phyloP scores from a whole-genome alignment of 2,329 filamentous ascomycete species.

The Fusarium clavum region DNA sequence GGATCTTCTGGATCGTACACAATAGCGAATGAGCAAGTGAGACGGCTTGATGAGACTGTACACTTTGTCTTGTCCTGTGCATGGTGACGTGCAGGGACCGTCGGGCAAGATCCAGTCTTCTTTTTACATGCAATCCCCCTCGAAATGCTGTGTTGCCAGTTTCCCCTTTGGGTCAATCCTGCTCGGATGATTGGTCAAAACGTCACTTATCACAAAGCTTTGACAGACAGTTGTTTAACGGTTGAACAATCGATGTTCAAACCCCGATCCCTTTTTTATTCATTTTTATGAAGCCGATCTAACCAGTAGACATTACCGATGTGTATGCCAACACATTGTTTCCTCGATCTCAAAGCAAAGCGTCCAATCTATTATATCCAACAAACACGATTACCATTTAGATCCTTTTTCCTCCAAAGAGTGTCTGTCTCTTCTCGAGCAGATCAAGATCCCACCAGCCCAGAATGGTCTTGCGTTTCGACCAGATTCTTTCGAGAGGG shows the following conservation, averaged over 20 bases:
- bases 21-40: background rate
- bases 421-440: constrained; percentile 58
- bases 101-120: too few relatives aligned
- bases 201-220: background rate
- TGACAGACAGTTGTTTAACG: background rate
- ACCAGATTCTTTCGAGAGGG: constrained; percentile 47
- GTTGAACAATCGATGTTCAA: constrained; percentile 22
- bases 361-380: constrained; percentile 32
- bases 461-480: constrained; percentile 60
- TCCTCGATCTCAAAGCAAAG: constrained; percentile 21
- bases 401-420: constrained; percentile 46
- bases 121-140: background rate
- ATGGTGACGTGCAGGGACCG: too few relatives aligned
- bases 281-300: constrained; percentile 41
- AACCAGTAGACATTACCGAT: constrained; percentile 48
- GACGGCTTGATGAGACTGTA: background rate
- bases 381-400: constrained; percentile 22
- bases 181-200: too few relatives aligned
- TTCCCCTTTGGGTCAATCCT: background rate
- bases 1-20: background rate
- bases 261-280: constrained; percentile 31
- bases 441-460: constrained; percentile 68
- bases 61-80: background rate
- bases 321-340: constrained; percentile 24
- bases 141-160: background rate